Percentiles rank a stretch among this genome's conserved stretches.
Evolutionary conservation across 306 rosid species (phyloP).

Genomic region (Crotalaria pallida): DNA sequence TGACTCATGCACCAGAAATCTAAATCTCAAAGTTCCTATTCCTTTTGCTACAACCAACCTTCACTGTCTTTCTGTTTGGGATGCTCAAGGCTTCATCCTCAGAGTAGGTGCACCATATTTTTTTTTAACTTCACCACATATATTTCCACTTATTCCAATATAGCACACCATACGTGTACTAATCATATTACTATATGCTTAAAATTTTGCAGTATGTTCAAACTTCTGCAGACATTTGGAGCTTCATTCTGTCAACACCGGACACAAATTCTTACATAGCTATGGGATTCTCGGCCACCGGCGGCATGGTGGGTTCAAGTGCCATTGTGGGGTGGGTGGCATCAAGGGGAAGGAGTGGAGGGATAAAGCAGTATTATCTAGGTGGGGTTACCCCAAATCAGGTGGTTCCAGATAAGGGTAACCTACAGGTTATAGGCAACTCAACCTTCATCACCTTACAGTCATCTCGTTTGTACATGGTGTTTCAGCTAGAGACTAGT

Average conservation of each 20-base stretch:
- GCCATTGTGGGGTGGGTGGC: slow-evolving; percentile 80
- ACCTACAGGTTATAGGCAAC: slow-evolving; percentile 32
- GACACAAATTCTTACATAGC: slow-evolving; percentile 54
- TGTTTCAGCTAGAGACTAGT: slow-evolving; percentile 46
- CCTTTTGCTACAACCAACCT: slow-evolving; percentile 56
- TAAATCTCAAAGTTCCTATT: slow-evolving; percentile 32
- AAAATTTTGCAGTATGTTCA: slow-evolving; percentile 43
- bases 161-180: neutral
- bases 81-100: slow-evolving; percentile 55
- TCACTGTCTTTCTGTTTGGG: slow-evolving; percentile 64
- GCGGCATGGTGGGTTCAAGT: slow-evolving; percentile 67
- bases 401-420: slow-evolving; percentile 56
- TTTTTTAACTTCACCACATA: neutral
- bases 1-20: slow-evolving; percentile 52
- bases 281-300: slow-evolving; percentile 61
- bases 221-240: slow-evolving; percentile 46
- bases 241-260: slow-evolving; percentile 70
- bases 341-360: slow-evolving; percentile 29
- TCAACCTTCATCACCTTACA: slow-evolving; percentile 43
- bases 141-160: neutral
- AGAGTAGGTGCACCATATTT: slow-evolving; percentile 45
- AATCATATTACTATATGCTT: neutral
- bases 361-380: slow-evolving; percentile 48
- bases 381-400: slow-evolving; percentile 49
- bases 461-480: slow-evolving; percentile 40